A percentile compares a stretch with the other conserved stretches of the same genome.
Evolutionary conservation across 106 monocot genomes (phyloP).

Genomic region (Cymbidium sinense): DNA sequence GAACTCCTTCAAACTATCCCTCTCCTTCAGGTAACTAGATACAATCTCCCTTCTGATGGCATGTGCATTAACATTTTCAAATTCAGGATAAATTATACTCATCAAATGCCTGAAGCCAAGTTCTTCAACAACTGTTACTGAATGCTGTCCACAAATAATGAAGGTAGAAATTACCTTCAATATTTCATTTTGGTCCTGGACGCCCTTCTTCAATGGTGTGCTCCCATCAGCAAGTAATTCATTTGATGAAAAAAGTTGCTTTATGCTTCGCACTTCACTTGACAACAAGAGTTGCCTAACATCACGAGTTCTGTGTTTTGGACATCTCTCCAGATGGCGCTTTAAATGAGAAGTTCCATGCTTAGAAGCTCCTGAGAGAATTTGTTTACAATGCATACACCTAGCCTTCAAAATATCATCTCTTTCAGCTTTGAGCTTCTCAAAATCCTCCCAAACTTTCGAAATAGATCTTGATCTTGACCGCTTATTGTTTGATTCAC

Average conservation of each 20-base stretch:
- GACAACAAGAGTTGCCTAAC: conserved; percentile 10
- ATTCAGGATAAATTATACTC: conserved; percentile 4
- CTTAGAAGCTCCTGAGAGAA: conserved; percentile 7
- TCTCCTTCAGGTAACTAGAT: conserved; percentile 12
- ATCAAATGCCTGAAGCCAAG: conserved; percentile 11
- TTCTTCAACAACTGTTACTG: conserved; percentile 9
- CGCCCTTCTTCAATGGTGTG: not conserved
- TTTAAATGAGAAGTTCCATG: conserved; percentile 13
- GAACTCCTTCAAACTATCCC: not conserved
- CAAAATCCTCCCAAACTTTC: conserved; percentile 13
- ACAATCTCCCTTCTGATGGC: conserved; percentile 4
- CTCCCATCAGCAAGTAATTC: conserved; percentile 5
- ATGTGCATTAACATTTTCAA: not conserved
- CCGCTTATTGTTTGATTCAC: conserved; percentile 2
- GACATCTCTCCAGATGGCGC: conserved; percentile 9
- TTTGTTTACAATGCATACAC: conserved; percentile 10
- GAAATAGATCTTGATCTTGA: conserved; percentile 7
- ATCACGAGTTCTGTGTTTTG: not conserved
- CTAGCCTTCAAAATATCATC: conserved; percentile 10
- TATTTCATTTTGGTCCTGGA: not conserved
- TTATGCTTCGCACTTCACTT: not conserved
- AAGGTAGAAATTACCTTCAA: conserved; percentile 6
- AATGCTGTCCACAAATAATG: conserved; percentile 4
- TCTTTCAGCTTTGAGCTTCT: conserved; percentile 13
- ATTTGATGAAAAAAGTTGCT: conserved; percentile 5